phyloP scores from a whole-genome alignment of 2,329 filamentous ascomycete species.

The Pseudopithomyces maydicus region DNA sequence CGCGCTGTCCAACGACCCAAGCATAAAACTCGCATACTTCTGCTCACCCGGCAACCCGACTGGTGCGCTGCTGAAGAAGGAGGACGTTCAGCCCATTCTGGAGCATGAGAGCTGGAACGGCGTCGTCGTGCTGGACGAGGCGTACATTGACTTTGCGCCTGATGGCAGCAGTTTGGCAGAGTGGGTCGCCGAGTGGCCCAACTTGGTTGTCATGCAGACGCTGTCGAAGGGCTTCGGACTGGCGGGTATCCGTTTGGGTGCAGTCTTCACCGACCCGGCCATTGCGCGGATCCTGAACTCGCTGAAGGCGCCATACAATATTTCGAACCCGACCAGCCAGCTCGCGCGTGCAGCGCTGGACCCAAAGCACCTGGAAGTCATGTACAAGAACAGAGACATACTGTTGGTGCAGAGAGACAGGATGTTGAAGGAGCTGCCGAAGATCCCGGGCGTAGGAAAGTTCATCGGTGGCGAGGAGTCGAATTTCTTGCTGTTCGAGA shows the following conservation, averaged over 20 bases:
- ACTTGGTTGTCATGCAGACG: slow-evolving; percentile 97
- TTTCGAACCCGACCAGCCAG: slow-evolving; percentile 83
- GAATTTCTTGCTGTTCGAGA: slow-evolving; percentile 92
- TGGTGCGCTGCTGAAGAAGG: slow-evolving; percentile 75
- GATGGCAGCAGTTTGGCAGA: slow-evolving; percentile 82
- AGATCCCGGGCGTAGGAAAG: slow-evolving; percentile 76
- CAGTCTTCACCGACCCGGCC: slow-evolving; percentile 75
- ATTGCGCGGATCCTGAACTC: slow-evolving; percentile 85
- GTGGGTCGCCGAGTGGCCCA: slow-evolving; percentile 91
- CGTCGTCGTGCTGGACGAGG: slow-evolving; percentile 90
- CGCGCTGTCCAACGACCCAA: slow-evolving; percentile 65
- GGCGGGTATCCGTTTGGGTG: slow-evolving; percentile 88
- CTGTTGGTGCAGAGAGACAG: slow-evolving; percentile 80
- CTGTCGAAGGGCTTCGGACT: slow-evolving; percentile 97
- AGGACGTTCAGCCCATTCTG: slow-evolving; percentile 74
- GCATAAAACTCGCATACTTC: slow-evolving; percentile 88
- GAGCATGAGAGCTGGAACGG: slow-evolving; percentile 94
- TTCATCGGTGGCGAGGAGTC: slow-evolving; percentile 79
- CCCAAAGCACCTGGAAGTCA: slow-evolving; percentile 69
- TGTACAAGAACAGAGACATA: slow-evolving; percentile 71
- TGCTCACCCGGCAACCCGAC: slow-evolving; percentile 97
- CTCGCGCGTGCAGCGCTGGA: slow-evolving; percentile 77
- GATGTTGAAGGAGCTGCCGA: slow-evolving; percentile 73
- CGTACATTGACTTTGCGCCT: slow-evolving; percentile 92
- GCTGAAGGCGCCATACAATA: slow-evolving; percentile 95